Percentiles rank a stretch among this genome's conserved stretches.
These are phyloP conservation scores for Globisporangium parvum DNA, from an alignment of 352 stramenopile species.

Conservation along the genomic window DNA sequence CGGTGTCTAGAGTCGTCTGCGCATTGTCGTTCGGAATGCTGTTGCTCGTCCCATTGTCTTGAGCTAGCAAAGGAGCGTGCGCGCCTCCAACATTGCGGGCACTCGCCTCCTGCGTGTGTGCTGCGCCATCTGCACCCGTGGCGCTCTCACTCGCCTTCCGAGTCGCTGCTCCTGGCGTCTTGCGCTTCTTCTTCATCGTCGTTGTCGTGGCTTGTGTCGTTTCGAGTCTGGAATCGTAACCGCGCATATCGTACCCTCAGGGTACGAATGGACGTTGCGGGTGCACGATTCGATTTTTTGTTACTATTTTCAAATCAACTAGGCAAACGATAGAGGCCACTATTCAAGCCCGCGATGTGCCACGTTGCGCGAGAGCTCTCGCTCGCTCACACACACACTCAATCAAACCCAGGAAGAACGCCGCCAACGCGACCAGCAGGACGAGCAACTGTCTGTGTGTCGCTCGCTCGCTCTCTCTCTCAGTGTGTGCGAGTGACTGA, in stretches of 20 bases:
- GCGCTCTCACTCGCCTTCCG: neutral
- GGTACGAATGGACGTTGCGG: neutral
- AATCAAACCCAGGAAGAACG: neutral
- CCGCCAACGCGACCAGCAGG: neutral
- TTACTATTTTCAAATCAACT: too few relatives aligned
- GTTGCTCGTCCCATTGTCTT: too few relatives aligned
- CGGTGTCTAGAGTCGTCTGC: too few relatives aligned
- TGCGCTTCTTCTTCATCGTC: slow-evolving; percentile 15
- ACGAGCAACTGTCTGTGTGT: neutral
- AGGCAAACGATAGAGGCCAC: too few relatives aligned
- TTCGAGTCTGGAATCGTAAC: neutral
- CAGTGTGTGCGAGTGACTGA: too few relatives aligned
- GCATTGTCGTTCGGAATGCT: too few relatives aligned
- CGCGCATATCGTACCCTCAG: neutral
- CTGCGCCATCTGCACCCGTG: neutral
- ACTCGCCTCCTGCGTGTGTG: neutral
- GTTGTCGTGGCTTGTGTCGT: neutral
- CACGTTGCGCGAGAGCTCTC: too few relatives aligned
- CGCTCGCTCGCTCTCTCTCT: too few relatives aligned
- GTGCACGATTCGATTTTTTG: too few relatives aligned
- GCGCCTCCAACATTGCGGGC: too few relatives aligned
- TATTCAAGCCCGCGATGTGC: too few relatives aligned
- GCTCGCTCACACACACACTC: neutral
- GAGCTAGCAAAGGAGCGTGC: too few relatives aligned
- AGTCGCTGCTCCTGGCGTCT: neutral